phyloP scores from a whole-genome alignment of 345 rosid species.

The Eucalyptus virginea region DNA sequence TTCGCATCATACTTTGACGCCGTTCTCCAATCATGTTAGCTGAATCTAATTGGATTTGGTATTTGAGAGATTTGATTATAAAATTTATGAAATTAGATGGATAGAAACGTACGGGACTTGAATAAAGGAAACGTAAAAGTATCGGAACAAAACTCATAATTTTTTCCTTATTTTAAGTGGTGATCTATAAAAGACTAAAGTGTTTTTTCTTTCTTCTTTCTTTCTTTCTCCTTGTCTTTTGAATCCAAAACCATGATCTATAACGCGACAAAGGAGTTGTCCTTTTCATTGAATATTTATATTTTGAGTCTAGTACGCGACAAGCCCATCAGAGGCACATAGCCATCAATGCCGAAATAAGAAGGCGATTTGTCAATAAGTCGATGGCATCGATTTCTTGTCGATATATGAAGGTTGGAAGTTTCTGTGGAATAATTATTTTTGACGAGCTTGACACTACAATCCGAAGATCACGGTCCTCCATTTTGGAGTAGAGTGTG shows the following conservation, averaged over 20 bases:
- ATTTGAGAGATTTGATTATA: background rate
- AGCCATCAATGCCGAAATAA: background rate
- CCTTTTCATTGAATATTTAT: background rate
- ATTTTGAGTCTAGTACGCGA: background rate
- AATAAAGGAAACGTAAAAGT: background rate
- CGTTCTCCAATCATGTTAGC: background rate
- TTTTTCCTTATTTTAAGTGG: background rate
- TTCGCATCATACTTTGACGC: background rate
- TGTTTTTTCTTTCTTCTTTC: background rate
- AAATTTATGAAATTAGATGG: background rate
- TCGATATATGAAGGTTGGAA: background rate
- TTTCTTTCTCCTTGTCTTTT: background rate
- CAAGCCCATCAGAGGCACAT: background rate
- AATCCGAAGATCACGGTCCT: background rate
- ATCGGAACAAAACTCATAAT: background rate
- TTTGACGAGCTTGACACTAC: background rate
- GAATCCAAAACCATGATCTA: background rate
- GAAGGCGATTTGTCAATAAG: background rate
- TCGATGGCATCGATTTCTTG: background rate
- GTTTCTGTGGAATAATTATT: background rate
- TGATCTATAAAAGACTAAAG: background rate
- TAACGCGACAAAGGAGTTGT: background rate
- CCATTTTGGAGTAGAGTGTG: background rate
- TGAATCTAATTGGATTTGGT: background rate
- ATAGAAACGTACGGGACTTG: background rate